A percentile compares a stretch with the other conserved stretches of the same genome.
phyloP scores from a whole-genome alignment of 352 stramenopile species.

The Phytophthora quininea region DNA sequence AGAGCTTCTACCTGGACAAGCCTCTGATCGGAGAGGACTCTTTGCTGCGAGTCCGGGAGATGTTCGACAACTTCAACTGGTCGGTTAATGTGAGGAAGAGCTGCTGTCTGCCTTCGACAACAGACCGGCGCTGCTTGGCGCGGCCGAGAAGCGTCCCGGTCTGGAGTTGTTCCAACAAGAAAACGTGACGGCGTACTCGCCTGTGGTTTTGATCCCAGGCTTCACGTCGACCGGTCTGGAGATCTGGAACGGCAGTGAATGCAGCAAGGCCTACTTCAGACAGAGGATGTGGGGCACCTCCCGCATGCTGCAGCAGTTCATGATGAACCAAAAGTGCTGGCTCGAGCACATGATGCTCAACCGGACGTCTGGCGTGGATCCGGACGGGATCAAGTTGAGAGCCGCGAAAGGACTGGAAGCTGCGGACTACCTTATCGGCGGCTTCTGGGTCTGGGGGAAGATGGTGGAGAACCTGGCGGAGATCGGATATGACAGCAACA shows the following conservation, averaged over 20 bases:
- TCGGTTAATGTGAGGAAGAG: conserved; percentile 71
- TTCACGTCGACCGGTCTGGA: conserved; percentile 95
- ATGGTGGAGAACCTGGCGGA: conserved; percentile 90
- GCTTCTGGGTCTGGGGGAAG: conserved; percentile 96
- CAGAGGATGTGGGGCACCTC: conserved; percentile 94
- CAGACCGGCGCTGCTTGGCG: conserved; percentile 45
- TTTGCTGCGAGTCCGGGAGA: conserved; percentile 57
- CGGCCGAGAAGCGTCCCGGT: conserved; percentile 49
- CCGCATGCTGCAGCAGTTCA: conserved; percentile 89
- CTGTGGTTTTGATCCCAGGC: conserved; percentile 92
- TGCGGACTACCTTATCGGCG: conserved; percentile 94
- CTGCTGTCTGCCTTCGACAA: conserved; percentile 68
- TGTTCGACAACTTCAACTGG: conserved; percentile 74
- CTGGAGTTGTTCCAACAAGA: conserved; percentile 51
- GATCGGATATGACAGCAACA: conserved; percentile 93
- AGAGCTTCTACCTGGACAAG: conserved; percentile 57
- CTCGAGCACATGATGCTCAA: conserved; percentile 93
- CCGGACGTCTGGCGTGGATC: conserved; percentile 89
- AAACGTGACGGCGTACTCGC: conserved; percentile 63
- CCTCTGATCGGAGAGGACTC: conserved; percentile 54
- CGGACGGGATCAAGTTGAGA: conserved; percentile 76
- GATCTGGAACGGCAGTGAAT: conserved; percentile 93
- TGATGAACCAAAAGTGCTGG: conserved; percentile 93
- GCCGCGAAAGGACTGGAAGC: conserved; percentile 90
- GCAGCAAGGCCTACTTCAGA: conserved; percentile 88